These are phyloP conservation scores for Kwoniella pini DNA, from an alignment of 768 basidiomycete genomes.

Conservation along the genomic window DNA sequence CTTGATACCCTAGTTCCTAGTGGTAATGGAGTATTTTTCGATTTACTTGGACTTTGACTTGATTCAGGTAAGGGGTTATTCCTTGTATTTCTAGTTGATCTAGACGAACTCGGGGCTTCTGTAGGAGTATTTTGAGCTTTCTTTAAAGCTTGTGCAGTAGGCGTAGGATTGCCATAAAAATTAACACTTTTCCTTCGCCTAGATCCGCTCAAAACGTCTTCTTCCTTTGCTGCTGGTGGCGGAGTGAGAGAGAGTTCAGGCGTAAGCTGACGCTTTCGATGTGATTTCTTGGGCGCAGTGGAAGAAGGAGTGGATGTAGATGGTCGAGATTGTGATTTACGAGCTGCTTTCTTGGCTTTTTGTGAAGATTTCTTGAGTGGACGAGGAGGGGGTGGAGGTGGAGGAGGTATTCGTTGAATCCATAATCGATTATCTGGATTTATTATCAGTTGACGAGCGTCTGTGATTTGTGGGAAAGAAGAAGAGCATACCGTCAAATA, in stretches of 20 bases:
- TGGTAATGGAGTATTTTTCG: constrained; percentile 21
- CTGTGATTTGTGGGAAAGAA: neutral
- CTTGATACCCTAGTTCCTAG: constrained; percentile 33
- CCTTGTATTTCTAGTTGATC: constrained; percentile 26
- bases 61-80: constrained; percentile 1
- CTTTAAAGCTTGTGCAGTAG: no score
- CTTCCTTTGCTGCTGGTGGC: constrained; percentile 20
- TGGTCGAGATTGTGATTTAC: constrained; percentile 23
- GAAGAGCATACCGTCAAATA: constrained; percentile 52
- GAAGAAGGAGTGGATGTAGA: constrained; percentile 2
- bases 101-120: constrained; percentile 3
- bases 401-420: constrained; percentile 49
- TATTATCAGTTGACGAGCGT: neutral
- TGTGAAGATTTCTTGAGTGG: constrained; percentile 36
- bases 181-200: constrained; percentile 36
- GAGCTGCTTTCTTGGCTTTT: constrained; percentile 39
- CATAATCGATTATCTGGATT: constrained; percentile 51
- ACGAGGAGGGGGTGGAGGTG: constrained; percentile 32
- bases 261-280: constrained; percentile 25
- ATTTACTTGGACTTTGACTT: constrained; percentile 13
- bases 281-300: constrained; percentile 11
- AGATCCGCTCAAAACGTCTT: constrained; percentile 22
- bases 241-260: constrained; percentile 26
- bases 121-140: no score
- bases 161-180: constrained; percentile 42